These are phyloP conservation scores for Vanrija sp. DNA, from an alignment of 1,284 basidiomycete genomes.

Conservation along the genomic window DNA sequence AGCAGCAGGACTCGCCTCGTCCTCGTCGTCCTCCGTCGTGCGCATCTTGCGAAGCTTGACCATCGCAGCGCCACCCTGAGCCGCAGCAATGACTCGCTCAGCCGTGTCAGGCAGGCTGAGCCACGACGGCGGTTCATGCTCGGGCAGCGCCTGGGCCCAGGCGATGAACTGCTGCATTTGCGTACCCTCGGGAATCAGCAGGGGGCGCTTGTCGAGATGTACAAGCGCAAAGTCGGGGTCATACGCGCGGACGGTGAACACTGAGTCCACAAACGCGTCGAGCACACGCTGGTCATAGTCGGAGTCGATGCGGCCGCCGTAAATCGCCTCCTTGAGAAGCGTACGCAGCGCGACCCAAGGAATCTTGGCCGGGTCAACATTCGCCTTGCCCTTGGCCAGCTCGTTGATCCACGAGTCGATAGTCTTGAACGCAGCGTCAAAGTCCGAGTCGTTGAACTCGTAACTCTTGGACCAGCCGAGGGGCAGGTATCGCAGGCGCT, in stretches of 20 bases:
- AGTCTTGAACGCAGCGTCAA: slow-evolving; percentile 83
- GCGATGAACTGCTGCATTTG: slow-evolving; percentile 81
- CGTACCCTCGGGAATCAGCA: slow-evolving; percentile 81
- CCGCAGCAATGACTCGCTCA: slow-evolving; percentile 82
- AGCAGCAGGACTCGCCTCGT: slow-evolving; percentile 56
- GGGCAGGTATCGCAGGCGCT: slow-evolving; percentile 88
- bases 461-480: slow-evolving; percentile 93
- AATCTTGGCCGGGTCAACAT: slow-evolving; percentile 82
- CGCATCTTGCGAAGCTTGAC: slow-evolving; percentile 88
- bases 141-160: slow-evolving; percentile 82
- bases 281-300: slow-evolving; percentile 89
- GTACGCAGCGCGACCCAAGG: slow-evolving; percentile 90
- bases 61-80: slow-evolving; percentile 77
- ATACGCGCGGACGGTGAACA: slow-evolving; percentile 83
- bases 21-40: slow-evolving; percentile 80
- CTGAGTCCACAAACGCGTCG: slow-evolving; percentile 81
- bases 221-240: slow-evolving; percentile 88
- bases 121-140: slow-evolving; percentile 89
- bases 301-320: slow-evolving; percentile 88
- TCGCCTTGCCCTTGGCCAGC: slow-evolving; percentile 78
- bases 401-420: slow-evolving; percentile 83
- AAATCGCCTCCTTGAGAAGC: slow-evolving; percentile 89
- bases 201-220: slow-evolving; percentile 54
- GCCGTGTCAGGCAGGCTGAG: slow-evolving; percentile 84
- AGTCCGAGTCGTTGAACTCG: slow-evolving; percentile 97